Base-by-base conservation (phyloP, 108 stramenopile species). In the Fragilaria radians region DNA sequence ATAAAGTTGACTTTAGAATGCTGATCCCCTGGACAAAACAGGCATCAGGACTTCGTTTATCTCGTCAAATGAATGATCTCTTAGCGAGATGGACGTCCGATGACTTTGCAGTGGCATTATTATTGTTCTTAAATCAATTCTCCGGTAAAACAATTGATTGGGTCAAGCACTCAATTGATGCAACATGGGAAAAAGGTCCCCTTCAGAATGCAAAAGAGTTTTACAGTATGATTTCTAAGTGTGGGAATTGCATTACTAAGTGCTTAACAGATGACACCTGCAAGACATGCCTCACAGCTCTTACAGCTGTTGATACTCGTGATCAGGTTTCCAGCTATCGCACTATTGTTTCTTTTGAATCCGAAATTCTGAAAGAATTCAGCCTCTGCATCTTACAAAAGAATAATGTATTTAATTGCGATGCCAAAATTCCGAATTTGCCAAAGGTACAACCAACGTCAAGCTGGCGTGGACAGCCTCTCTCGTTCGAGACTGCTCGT, bases 271-370 rank as follows among this genome's bases (percentile, higher is more conserved):
- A 94, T 62, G 81, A 82, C 45, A 68, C 78, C 28, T 87, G 83
- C 60, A 81, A 84, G 46, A 59, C 68, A 46, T 85, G 83, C 59
- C 70, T 94, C n/a, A 76, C 70, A 49, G 68, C 65, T 17, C 68
- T 94, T 65, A 85, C 82, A 50, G 63, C 70, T 21, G 57, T 91
- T 17, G 93, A 94, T 65, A 79, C 83, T 5, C 69, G 89, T 17
- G 79, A 81, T 54, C 90, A 91, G 66, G 96, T 95, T 18, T 78
- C 79, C 5, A 78, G 83, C 31, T 97, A 97, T 63, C 80, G 97
- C 14, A 91, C 88, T 54, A 91, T 98, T 62, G 93, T 94, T 2
- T 95, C 92, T 1, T 89, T 93, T 67, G 97, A 98, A 71, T 85
- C 86, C 7, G 74, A 83, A 33, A 50, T 86, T 60, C 64, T 98